Conservation (phyloP, 306 rosid species). For the Prunus mira region DNA sequence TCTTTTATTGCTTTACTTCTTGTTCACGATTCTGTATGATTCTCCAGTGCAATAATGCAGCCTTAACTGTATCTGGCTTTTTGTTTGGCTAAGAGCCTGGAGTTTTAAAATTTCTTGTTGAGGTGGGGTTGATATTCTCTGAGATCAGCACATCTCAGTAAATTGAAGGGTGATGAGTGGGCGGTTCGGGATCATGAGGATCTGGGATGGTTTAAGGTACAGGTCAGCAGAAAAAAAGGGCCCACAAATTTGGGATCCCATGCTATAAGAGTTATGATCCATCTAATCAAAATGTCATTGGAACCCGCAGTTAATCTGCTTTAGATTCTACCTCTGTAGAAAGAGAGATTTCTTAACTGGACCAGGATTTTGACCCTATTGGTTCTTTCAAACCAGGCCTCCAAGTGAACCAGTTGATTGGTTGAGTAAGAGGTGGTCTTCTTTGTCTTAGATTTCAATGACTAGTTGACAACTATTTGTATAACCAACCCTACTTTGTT, state of each 20-base stretch:
- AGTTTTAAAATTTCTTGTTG: not conserved
- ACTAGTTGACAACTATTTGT: no score
- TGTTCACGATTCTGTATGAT: slow-evolving; percentile 7
- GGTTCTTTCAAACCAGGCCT: no score
- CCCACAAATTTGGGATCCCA: slow-evolving; percentile 24
- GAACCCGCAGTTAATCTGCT: slow-evolving; percentile 15
- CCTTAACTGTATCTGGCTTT: slow-evolving; percentile 21
- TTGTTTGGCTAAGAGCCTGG: not conserved
- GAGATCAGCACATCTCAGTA: not conserved
- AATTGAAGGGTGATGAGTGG: not conserved
- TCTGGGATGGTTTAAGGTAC: slow-evolving; percentile 15
- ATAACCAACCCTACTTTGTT: no score
- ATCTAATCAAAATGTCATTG: not conserved
- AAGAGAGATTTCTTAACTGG: no score
- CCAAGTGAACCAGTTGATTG: no score
- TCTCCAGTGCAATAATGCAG: not conserved
- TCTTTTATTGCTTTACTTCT: not conserved
- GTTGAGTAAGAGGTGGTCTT: not conserved
- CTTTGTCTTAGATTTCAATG: not conserved
- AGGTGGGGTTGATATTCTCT: not conserved
- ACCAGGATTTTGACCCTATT: no score
- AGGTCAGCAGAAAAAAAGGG: slow-evolving; percentile 1
- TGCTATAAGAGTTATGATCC: not conserved
- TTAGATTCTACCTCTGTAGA: not conserved
- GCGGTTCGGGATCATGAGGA: not conserved